Base-by-base conservation (phyloP, 2,329 filamentous ascomycete species). In the Cyphellophora europaea region DNA sequence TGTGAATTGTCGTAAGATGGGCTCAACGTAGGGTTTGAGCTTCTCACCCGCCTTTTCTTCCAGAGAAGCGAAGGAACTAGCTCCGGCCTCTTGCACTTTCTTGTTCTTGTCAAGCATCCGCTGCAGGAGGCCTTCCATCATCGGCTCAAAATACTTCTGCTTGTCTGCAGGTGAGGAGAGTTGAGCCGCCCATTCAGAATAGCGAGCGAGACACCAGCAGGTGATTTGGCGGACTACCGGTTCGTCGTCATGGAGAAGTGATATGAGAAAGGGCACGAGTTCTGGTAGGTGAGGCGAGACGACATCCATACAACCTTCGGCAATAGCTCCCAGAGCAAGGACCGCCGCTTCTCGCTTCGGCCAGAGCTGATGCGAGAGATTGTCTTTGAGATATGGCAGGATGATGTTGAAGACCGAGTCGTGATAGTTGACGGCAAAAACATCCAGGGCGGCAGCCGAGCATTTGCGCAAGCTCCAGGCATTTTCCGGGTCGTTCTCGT, bases 61-160 rank as follows among this genome's bases (percentile, higher is more conserved):
- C 6, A 98, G 71, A 52, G 89, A 93, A 3, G 91, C 89, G 62
- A 98, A 96, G 6, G 89, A 89, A 3, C 89, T 96, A 2, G 89
- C 89, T 16, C 83, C 91, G 11, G 91, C 89, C 59, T 96, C 89
- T 56, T 98, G 91, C 1, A 98, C 91, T 57, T 89, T 87, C 67
- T 98, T 98, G 70, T 96, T 96, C 56, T 76, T 79, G 61, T 98
- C 91, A 30, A 98, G 69, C 91, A 98, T 98, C 54, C 88, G 84
- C 41, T 78, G 79, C 38, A 98, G 66, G 32, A 98, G 88, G 5
- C 89, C 91, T 44, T 94, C 89, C 87, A 98, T 94, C 72, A 96
- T 83, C 1, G 89, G 89, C 51, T 91, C 82, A 51, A 98, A 98
- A 59, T 77, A 95, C 38, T 77, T 73, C 33, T 79, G 72, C 52